These are phyloP conservation scores for Phialophora expanda DNA, from an alignment of 2,329 filamentous ascomycete species.

Conservation along the genomic window DNA sequence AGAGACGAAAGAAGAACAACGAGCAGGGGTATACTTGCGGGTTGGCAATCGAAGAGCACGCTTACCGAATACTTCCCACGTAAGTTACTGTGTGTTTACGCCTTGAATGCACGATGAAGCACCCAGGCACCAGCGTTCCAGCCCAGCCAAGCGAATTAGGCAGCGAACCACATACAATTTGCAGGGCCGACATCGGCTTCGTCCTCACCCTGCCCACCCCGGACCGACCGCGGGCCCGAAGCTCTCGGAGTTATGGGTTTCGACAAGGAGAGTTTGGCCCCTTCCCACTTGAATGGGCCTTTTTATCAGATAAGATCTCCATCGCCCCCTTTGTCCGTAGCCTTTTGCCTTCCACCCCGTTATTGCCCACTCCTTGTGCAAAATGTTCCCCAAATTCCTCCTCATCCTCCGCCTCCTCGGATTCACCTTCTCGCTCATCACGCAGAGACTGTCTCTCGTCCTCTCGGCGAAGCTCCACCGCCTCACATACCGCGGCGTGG, in stretches of 20 bases:
- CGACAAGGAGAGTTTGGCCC: neutral
- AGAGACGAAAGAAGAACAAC: neutral
- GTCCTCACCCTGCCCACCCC: neutral
- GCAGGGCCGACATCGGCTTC: constrained; percentile 12
- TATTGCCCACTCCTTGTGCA: neutral
- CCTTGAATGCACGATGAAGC: no score
- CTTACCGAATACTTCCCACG: neutral
- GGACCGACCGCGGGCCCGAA: constrained; percentile 10
- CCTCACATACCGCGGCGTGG: constrained; percentile 26
- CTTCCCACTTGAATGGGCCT: neutral
- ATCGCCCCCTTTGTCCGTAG: constrained; percentile 5
- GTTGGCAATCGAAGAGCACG: neutral
- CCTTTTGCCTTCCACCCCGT: neutral
- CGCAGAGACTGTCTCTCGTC: constrained; percentile 5
- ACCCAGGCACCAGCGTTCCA: neutral
- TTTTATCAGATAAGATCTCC: constrained; percentile 34
- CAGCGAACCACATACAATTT: neutral
- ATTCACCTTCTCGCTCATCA: constrained; percentile 19
- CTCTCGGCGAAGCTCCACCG: constrained; percentile 29
- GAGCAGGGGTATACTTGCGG: neutral
- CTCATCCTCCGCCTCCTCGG: constrained; percentile 23
- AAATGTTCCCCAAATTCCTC: constrained; percentile 21
- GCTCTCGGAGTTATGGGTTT: neutral
- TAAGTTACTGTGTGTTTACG: no score
- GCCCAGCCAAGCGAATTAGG: neutral